phyloP scores from a whole-genome alignment of 192 early-diverging fungal species.

The Coemansia sp. region DNA sequence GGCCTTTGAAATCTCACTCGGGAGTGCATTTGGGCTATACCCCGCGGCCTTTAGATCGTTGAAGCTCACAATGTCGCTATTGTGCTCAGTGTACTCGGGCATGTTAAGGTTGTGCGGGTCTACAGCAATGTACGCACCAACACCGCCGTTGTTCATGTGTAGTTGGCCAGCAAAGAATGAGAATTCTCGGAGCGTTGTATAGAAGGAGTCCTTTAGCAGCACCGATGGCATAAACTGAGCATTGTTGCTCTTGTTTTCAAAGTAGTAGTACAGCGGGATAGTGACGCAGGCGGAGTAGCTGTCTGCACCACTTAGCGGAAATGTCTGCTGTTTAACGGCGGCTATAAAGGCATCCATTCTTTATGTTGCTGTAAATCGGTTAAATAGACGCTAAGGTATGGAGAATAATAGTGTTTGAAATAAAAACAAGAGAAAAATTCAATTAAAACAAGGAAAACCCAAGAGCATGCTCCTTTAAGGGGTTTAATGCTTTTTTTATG shows the following conservation, averaged over 20 bases:
- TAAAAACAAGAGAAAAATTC: background rate
- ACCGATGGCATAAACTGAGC: constrained; percentile 25
- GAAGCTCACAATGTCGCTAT: constrained; percentile 9
- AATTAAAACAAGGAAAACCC: no score
- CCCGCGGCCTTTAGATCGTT: constrained; percentile 2
- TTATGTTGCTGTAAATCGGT: background rate
- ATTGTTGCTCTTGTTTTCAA: constrained; percentile 8
- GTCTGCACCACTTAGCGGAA: constrained; percentile 16
- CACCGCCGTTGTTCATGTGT: background rate
- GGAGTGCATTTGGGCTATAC: constrained; percentile 13
- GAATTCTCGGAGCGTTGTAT: constrained; percentile 15
- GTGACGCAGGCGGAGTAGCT: constrained; percentile 10
- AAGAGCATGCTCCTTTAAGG: no score
- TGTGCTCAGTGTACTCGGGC: constrained; percentile 25
- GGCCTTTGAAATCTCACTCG: background rate
- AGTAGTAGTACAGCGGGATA: constrained; percentile 20
- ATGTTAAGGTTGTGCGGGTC: constrained; percentile 25
- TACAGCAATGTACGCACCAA: background rate
- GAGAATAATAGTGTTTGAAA: background rate
- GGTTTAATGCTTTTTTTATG: no score
- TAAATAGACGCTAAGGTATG: background rate
- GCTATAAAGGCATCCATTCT: constrained; percentile 6
- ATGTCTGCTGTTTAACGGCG: constrained; percentile 4
- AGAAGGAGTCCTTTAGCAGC: constrained; percentile 23
- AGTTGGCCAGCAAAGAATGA: constrained; percentile 24